These are phyloP conservation scores for Lentinula boryana DNA, from an alignment of 768 basidiomycete genomes.

Conservation along the genomic window DNA sequence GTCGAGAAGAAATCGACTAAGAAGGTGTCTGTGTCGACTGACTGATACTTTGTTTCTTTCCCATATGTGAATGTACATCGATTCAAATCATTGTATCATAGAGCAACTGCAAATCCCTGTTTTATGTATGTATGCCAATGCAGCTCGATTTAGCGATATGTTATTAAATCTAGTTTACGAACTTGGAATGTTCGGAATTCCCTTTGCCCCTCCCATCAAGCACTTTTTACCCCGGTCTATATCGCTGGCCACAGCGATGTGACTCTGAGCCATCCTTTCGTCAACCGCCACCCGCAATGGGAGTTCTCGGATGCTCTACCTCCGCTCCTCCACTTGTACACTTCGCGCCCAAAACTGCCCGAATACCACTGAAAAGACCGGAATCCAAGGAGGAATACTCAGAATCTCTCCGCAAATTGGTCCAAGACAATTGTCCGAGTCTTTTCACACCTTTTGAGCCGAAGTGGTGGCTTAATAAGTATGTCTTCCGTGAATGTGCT, in stretches of 20 bases:
- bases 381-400: neutral
- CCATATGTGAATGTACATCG: no score
- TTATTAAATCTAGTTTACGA: no score
- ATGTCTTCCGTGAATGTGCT: neutral
- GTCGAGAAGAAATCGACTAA: neutral
- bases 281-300: neutral
- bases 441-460: slow-evolving; percentile 7
- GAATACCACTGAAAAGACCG: neutral
- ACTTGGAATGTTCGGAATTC: no score
- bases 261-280: no score
- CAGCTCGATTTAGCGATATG: no score
- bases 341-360: slow-evolving; percentile 5
- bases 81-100: no score
- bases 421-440: slow-evolving; percentile 3
- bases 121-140: no score
- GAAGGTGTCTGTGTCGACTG: neutral
- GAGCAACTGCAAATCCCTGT: no score
- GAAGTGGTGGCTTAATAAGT: slow-evolving; percentile 6
- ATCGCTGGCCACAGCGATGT: neutral
- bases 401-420: neutral
- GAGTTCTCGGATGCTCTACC: slow-evolving; percentile 1
- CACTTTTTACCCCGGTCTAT: neutral
- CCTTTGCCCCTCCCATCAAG: no score
- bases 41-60: neutral
- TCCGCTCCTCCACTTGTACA: slow-evolving; percentile 5